A percentile compares a stretch with the other conserved stretches of the same genome.
Evolutionary conservation across 306 rosid species (phyloP).

Genomic region (Medicago lupulina): DNA sequence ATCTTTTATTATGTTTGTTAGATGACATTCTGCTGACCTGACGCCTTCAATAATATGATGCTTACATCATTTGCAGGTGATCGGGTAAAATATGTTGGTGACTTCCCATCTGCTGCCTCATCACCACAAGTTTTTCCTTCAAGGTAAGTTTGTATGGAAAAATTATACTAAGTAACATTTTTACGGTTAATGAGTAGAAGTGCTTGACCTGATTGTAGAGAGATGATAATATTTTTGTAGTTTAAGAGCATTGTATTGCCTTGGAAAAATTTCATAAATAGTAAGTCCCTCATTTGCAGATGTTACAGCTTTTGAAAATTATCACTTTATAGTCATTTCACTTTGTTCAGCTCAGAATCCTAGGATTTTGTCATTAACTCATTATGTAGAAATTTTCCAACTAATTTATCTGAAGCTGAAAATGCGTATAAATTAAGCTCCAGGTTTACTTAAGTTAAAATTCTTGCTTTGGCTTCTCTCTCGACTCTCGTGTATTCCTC

Average conservation of each 20-base stretch:
- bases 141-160: slow-evolving; percentile 57
- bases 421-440: too few species aligned
- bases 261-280: slow-evolving; percentile 13
- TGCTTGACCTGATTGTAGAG: slow-evolving; percentile 17
- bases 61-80: slow-evolving; percentile 70
- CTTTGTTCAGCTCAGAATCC: slow-evolving; percentile 13
- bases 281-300: slow-evolving; percentile 9
- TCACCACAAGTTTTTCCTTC: slow-evolving; percentile 56
- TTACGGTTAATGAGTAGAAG: background rate
- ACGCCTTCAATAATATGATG: slow-evolving; percentile 9
- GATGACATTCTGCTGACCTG: slow-evolving; percentile 1
- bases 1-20: background rate
- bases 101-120: slow-evolving; percentile 53
- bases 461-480: slow-evolving; percentile 3
- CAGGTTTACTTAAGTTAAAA: background rate
- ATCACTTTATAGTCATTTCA: too few species aligned
- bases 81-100: slow-evolving; percentile 84
- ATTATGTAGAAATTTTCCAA: background rate
- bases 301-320: too few species aligned
- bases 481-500: background rate
- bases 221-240: background rate
- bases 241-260: background rate
- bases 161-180: background rate
- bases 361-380: background rate
- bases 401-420: slow-evolving; percentile 23